These are phyloP conservation scores for Clarireedia homoeocarpa DNA, from an alignment of 2,329 filamentous ascomycete genomes.

Conservation along the genomic window DNA sequence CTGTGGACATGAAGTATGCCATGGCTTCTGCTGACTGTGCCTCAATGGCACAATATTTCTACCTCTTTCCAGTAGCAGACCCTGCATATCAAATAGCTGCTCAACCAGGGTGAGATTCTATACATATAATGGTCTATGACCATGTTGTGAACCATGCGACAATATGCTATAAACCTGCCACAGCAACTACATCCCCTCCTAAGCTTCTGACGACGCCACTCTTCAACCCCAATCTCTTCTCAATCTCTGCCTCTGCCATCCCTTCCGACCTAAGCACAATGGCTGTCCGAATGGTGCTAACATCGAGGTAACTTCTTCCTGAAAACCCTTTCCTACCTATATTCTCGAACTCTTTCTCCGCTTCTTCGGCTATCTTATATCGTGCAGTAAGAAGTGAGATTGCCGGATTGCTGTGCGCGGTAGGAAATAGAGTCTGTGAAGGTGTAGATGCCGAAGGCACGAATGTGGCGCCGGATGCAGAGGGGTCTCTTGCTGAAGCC, in stretches of 20 bases:
- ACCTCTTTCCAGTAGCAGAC: too few species aligned
- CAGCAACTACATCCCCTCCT: slow-evolving; percentile 16
- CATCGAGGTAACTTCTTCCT: slow-evolving; percentile 40
- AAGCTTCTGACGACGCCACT: slow-evolving; percentile 34
- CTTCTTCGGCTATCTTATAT: slow-evolving; percentile 54
- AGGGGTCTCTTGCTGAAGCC: background rate
- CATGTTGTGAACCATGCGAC: too few species aligned
- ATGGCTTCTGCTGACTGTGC: too few species aligned
- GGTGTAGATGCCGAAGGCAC: slow-evolving; percentile 19
- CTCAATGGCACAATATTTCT: too few species aligned
- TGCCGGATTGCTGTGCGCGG: slow-evolving; percentile 17
- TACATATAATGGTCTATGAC: too few species aligned
- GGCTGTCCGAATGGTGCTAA: slow-evolving; percentile 40
- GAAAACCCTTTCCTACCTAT: slow-evolving; percentile 28
- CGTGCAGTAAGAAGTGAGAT: slow-evolving; percentile 29
- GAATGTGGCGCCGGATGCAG: slow-evolving; percentile 13
- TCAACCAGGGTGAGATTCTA: too few species aligned
- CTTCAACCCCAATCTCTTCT: slow-evolving; percentile 37
- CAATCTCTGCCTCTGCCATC: slow-evolving; percentile 18
- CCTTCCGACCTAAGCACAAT: slow-evolving; percentile 38
- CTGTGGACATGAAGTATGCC: too few species aligned
- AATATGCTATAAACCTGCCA: background rate
- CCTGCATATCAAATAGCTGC: too few species aligned
- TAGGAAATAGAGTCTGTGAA: slow-evolving; percentile 20
- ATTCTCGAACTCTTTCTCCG: slow-evolving; percentile 45